phyloP scores from a whole-genome alignment of 2,329 filamentous ascomycete genomes.

The Aspergillus ibericus region DNA sequence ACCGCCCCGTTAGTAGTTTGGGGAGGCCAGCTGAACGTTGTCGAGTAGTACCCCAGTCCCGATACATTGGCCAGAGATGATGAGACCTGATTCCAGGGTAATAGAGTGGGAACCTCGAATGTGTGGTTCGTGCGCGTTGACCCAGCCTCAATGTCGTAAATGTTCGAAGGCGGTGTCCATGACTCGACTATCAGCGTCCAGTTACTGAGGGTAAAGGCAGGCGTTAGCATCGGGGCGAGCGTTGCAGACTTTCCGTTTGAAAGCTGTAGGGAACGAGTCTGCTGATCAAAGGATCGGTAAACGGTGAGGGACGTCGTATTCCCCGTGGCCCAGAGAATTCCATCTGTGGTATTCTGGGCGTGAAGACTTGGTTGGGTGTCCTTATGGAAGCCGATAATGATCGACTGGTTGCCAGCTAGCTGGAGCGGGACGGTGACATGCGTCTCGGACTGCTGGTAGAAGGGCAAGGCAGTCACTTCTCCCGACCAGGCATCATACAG shows the following conservation, averaged over 20 bases:
- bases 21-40: constrained; percentile 15
- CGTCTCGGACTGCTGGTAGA: constrained; percentile 29
- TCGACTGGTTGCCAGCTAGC: constrained; percentile 42
- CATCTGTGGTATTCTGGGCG: constrained; percentile 12
- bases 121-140: constrained; percentile 32
- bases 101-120: constrained; percentile 28
- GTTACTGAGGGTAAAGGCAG: constrained; percentile 21
- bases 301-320: neutral
- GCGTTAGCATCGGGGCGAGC: neutral
- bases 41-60: constrained; percentile 21
- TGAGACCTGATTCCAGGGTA: constrained; percentile 38
- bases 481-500: constrained; percentile 48
- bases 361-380: neutral
- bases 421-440: constrained; percentile 35
- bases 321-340: neutral
- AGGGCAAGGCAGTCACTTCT: constrained; percentile 28
- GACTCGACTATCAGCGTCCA: constrained; percentile 43
- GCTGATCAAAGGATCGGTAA: neutral
- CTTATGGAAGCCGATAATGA: constrained; percentile 39
- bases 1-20: neutral
- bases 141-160: constrained; percentile 24
- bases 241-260: neutral
- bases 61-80: constrained; percentile 28
- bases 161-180: constrained; percentile 40
- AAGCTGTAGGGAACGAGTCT: neutral